Conservation (phyloP, 306 rosid genomes). For the Castanea sativa region DNA sequence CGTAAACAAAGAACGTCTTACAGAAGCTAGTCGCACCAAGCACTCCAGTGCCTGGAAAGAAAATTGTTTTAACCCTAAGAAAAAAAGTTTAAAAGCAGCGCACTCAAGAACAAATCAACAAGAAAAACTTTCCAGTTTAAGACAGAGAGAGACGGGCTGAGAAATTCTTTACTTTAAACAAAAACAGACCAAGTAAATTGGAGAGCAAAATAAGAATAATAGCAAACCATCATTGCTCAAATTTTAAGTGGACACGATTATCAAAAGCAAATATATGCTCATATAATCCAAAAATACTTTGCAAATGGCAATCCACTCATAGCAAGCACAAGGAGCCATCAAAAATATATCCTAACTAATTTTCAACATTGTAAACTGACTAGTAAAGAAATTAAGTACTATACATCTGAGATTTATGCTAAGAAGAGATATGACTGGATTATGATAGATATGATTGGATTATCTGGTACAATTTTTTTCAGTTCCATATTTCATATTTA, state of each 20-base stretch:
- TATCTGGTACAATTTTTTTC: neutral
- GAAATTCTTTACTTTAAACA: neutral
- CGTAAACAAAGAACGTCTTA: constrained; percentile 96
- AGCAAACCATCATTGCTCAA: neutral
- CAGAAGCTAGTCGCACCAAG: constrained; percentile 99
- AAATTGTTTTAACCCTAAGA: constrained; percentile 36
- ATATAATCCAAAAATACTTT: neutral
- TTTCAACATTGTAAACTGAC: neutral
- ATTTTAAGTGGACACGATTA: neutral
- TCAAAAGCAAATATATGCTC: neutral
- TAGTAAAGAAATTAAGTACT: neutral
- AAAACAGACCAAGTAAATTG: neutral
- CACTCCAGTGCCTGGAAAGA: constrained; percentile 96
- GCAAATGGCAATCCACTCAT: neutral
- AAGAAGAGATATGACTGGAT: neutral
- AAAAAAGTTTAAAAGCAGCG: constrained; percentile 28
- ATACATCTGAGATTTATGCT: neutral
- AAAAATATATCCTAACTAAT: neutral
- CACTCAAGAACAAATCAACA: constrained; percentile 24
- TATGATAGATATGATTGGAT: neutral
- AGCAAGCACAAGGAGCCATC: neutral
- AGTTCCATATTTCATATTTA: neutral
- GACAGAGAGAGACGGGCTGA: neutral
- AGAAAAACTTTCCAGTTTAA: constrained; percentile 5
- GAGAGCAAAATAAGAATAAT: neutral